Evolutionary conservation across 2,329 filamentous ascomycete species (phyloP).

Genomic region (Sarocladium oryzae): DNA sequence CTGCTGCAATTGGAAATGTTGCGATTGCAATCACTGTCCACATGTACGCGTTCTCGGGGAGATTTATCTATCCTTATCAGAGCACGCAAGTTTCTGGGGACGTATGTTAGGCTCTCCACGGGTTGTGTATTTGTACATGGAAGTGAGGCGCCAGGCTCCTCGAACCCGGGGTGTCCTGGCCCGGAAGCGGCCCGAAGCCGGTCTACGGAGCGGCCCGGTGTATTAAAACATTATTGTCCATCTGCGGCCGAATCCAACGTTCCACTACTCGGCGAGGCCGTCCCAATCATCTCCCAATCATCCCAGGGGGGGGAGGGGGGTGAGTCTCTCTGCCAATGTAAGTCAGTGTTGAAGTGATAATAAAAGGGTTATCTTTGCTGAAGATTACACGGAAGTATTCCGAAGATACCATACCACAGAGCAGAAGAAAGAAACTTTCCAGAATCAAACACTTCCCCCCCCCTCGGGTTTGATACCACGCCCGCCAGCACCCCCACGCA

Average conservation of each 20-base stretch:
- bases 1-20: background rate
- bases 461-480: no score
- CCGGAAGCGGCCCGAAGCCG: background rate
- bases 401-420: no score
- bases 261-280: no score
- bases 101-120: no score
- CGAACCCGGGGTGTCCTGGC: background rate
- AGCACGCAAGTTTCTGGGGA: no score
- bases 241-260: background rate
- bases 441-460: no score
- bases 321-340: no score
- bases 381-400: no score
- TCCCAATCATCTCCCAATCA: background rate
- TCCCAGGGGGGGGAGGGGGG: no score
- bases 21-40: background rate
- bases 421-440: no score
- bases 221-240: background rate
- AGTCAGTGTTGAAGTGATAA: background rate
- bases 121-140: background rate
- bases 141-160: background rate
- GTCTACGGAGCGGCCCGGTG: background rate
- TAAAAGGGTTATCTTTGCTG: no score
- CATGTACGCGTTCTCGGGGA: background rate
- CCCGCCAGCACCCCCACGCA: background rate
- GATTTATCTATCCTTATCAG: background rate